Percentiles rank a stretch among this genome's conserved stretches.
These are phyloP conservation scores for Ramichloridium luteum DNA, from an alignment of 2,329 filamentous ascomycete genomes.

Conservation along the genomic window DNA sequence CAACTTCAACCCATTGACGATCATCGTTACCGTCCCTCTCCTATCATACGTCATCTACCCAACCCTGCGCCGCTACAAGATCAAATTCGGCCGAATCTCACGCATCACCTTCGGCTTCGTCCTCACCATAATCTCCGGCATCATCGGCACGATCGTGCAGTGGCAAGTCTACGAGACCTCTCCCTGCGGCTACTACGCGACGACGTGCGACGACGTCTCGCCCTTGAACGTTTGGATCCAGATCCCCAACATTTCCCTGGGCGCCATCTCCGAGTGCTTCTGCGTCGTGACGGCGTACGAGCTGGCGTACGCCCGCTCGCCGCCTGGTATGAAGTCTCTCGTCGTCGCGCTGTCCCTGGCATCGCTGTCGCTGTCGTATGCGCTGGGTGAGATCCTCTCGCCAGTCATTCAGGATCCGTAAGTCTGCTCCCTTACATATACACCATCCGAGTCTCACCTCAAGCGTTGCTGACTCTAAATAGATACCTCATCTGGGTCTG, in stretches of 20 bases:
- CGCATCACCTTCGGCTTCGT: slow-evolving; percentile 39
- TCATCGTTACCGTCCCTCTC: slow-evolving; percentile 33
- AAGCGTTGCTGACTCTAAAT: too few relatives aligned
- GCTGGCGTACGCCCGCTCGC: slow-evolving; percentile 33
- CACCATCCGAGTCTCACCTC: too few relatives aligned
- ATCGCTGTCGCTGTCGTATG: slow-evolving; percentile 28
- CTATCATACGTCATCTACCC: slow-evolving; percentile 32
- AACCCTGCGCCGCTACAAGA: slow-evolving; percentile 26
- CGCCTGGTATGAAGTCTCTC: slow-evolving; percentile 31
- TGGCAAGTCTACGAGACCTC: slow-evolving; percentile 39
- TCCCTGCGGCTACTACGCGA: slow-evolving; percentile 34
- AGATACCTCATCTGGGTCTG: slow-evolving; percentile 33
- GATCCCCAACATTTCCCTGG: slow-evolving; percentile 26
- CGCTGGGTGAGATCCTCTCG: slow-evolving; percentile 32
- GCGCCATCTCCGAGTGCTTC: slow-evolving; percentile 30
- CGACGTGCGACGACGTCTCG: slow-evolving; percentile 10
- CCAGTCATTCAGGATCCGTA: slow-evolving; percentile 35
- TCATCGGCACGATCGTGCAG: slow-evolving; percentile 42
- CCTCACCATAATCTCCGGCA: slow-evolving; percentile 39
- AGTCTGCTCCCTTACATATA: too few relatives aligned
- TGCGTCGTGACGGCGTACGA: slow-evolving; percentile 32
- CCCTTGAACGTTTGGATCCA: slow-evolving; percentile 13
- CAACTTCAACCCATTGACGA: slow-evolving; percentile 34
- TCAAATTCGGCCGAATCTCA: slow-evolving; percentile 36
- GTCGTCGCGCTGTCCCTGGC: slow-evolving; percentile 28